Evolutionary conservation across 192 early-diverging fungal species (phyloP), one percentile per base, ranked within the genome.

Genomic region (Coemansia sp.): DNA sequence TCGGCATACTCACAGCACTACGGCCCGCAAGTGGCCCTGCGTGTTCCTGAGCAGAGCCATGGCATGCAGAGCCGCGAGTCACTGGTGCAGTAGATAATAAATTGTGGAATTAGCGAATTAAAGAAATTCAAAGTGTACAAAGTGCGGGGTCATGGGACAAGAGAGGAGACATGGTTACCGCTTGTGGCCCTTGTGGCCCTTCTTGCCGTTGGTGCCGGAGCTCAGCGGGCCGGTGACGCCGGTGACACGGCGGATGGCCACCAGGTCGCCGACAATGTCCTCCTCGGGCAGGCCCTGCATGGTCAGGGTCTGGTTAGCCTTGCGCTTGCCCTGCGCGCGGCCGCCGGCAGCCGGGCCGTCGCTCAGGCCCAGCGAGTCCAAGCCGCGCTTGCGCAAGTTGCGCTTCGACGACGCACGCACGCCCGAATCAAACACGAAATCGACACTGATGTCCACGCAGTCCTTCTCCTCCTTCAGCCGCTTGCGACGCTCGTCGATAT

Each of bases 401-500:
- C 85, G 81, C 49, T 84, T 86, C 14, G 73, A 69, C 35, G 67
- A 63, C 5, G 73, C 50, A 25, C 80, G 73, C 3, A 65, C 60
- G 9, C 68, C 67, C 12, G 62, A 25, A n/a, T 81, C 80, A 31
- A 80, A 61, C 52, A 65, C 64, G 67, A 67, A 60, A 44, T 74
- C 68, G 48, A 81, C 86, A 81, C 85, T 65, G 75, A 91, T 80
- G 62, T 92, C 91, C 80, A 90, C 73, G 64, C 85, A 90, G 54
- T 93, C 93, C 60, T 89, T 88, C 46, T 95, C 93, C 47, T 95
- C 93, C 19, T 83, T 82, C 35, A 93, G 67, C 42, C 88, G 88
- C 30, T 83, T 72, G 56, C 88, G 87, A 42, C 87, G 86, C 23
- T 87, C 88, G 56, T 95, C 93, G 28, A 95, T 82, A 16, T 82